phyloP scores from a whole-genome alignment of 1,139 yeast species.

The Yamadazyma pseudoaaseri region DNA sequence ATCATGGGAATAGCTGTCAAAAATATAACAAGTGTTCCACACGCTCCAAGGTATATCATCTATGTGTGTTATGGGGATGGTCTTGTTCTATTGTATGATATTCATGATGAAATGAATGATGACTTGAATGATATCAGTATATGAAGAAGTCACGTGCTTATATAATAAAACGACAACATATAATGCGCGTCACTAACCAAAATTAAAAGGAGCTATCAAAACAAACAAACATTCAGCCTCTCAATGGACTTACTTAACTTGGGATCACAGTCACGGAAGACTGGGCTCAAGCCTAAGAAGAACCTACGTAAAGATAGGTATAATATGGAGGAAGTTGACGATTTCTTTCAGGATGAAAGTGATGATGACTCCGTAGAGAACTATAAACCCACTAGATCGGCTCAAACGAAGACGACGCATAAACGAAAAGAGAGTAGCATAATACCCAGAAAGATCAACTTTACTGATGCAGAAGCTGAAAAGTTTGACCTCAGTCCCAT shows the following conservation, averaged over 20 bases:
- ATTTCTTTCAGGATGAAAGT: slow-evolving; percentile 47
- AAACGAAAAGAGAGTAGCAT: slow-evolving; percentile 5
- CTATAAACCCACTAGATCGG: slow-evolving; percentile 1
- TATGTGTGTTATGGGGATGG: slow-evolving; percentile 37
- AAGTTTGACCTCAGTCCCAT: slow-evolving; percentile 33
- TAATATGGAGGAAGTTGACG: slow-evolving; percentile 80
- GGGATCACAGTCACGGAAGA: slow-evolving; percentile 57
- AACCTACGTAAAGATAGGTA: slow-evolving; percentile 60
- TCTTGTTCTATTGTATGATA: slow-evolving; percentile 25
- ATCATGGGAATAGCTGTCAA: slow-evolving; percentile 32
- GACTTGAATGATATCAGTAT: background rate
- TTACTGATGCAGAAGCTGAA: slow-evolving; percentile 39
- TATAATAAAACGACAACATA: too few relatives aligned
- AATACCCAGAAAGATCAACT: slow-evolving; percentile 37
- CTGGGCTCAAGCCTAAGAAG: slow-evolving; percentile 54
- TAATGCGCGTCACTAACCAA: slow-evolving; percentile 2
- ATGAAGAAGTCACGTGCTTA: background rate
- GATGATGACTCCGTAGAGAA: background rate
- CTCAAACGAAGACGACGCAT: background rate
- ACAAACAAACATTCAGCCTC: background rate
- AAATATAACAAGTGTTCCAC: slow-evolving; percentile 15
- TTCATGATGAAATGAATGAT: slow-evolving; percentile 7
- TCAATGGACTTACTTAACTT: slow-evolving; percentile 50
- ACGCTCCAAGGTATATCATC: slow-evolving; percentile 22
- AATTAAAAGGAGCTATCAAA: slow-evolving; percentile 2